These are phyloP conservation scores for Aegilops sharonensis DNA, from an alignment of 176 grass and related monocot species.

Conservation along the genomic window DNA sequence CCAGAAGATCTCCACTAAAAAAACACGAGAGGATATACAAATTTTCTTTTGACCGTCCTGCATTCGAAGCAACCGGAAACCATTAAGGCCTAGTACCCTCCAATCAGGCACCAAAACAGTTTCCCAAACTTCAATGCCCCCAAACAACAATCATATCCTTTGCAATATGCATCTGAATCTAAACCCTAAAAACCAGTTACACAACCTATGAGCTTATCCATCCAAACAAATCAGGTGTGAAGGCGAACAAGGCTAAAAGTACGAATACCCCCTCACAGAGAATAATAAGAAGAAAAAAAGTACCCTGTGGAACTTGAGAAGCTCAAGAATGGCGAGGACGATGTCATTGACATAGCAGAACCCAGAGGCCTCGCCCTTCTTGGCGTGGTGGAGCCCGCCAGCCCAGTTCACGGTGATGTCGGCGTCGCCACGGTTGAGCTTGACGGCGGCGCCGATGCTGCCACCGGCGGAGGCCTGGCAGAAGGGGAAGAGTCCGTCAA, in stretches of 20 bases:
- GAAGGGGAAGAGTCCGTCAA: conserved; percentile 83
- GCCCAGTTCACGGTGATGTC: conserved; percentile 94
- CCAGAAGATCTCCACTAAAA: neutral
- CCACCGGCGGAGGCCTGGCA: conserved; percentile 81
- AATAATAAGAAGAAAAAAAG: neutral
- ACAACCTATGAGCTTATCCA: neutral
- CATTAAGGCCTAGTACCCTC: neutral
- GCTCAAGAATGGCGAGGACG: conserved; percentile 86
- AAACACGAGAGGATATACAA: neutral
- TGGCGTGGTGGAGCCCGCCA: conserved; percentile 86
- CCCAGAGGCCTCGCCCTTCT: conserved; percentile 82
- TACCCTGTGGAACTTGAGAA: conserved; percentile 81
- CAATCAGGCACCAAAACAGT: neutral
- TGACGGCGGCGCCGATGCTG: conserved; percentile 79
- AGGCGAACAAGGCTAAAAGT: neutral
- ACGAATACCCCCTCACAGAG: neutral
- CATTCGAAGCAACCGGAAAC: neutral
- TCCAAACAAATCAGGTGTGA: neutral
- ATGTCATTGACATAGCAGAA: conserved; percentile 95
- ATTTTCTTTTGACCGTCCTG: neutral
- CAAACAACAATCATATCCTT: conserved; percentile 10
- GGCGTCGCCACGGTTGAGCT: conserved; percentile 75
- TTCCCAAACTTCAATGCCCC: neutral
- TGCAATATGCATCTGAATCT: conserved; percentile 13
- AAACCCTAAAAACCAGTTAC: conserved; percentile 22